Evolutionary conservation across 441 rosid genomes (phyloP).

Genomic region (Dalechampia spathulata): DNA sequence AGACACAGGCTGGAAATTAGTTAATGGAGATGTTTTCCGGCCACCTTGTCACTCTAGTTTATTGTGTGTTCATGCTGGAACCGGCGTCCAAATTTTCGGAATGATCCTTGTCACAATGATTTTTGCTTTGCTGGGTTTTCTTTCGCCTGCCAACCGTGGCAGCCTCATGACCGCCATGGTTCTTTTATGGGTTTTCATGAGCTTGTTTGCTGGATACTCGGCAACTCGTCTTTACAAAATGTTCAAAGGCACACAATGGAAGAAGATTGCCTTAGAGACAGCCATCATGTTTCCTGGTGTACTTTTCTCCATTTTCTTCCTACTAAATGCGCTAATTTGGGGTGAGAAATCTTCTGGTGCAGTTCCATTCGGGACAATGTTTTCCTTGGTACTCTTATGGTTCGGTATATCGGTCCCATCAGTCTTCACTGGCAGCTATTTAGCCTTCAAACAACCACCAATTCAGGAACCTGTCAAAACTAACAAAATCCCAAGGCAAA

Average conservation of each 20-base stretch:
- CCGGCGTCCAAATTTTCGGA: constrained; percentile 75
- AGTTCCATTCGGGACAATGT: constrained; percentile 86
- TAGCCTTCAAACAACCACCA: constrained; percentile 71
- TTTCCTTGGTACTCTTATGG: constrained; percentile 77
- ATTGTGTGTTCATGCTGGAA: constrained; percentile 72
- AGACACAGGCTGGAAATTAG: constrained; percentile 89
- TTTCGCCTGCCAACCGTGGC: constrained; percentile 85
- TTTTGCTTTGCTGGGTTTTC: constrained; percentile 77
- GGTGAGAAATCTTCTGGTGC: constrained; percentile 90
- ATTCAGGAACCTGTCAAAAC: constrained; percentile 67
- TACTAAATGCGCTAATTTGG: constrained; percentile 75
- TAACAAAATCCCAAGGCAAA: no score
- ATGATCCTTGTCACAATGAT: constrained; percentile 85
- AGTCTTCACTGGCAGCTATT: constrained; percentile 72
- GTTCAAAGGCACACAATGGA: constrained; percentile 80
- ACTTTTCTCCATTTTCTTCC: constrained; percentile 59
- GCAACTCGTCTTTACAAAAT: constrained; percentile 68
- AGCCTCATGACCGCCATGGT: constrained; percentile 96
- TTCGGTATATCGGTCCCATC: constrained; percentile 90
- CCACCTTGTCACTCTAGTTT: constrained; percentile 61
- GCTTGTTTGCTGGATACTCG: constrained; percentile 72
- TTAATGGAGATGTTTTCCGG: constrained; percentile 79
- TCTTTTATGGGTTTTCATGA: constrained; percentile 89
- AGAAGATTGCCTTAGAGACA: constrained; percentile 59
- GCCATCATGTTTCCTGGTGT: constrained; percentile 80